phyloP scores from a whole-genome alignment of 192 early-diverging fungal species.

The Dissophora globulifera region DNA sequence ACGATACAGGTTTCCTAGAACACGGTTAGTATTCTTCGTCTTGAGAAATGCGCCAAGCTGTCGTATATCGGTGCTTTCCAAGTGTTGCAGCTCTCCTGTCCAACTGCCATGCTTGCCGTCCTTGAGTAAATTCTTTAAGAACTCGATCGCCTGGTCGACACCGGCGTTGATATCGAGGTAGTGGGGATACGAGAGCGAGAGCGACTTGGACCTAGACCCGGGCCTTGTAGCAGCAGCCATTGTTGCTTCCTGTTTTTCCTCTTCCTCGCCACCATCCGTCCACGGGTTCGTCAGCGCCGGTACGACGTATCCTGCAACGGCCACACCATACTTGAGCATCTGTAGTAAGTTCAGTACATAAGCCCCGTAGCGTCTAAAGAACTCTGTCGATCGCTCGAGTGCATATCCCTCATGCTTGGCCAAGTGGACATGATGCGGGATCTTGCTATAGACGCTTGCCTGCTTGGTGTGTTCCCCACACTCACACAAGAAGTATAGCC shows the following conservation, averaged over 20 bases:
- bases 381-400: slow-evolving; percentile 19
- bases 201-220: too few relatives aligned
- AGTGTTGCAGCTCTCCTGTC: neutral
- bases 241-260: neutral
- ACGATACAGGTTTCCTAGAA: slow-evolving; percentile 29
- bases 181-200: neutral
- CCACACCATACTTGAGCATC: slow-evolving; percentile 33
- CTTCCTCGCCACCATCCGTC: neutral
- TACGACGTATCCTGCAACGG: slow-evolving; percentile 15
- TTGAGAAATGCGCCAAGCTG: slow-evolving; percentile 11
- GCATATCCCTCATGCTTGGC: slow-evolving; percentile 32
- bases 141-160: slow-evolving; percentile 4
- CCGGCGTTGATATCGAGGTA: neutral
- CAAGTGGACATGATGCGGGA: slow-evolving; percentile 30
- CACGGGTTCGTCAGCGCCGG: slow-evolving; percentile 1
- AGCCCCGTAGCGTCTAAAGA: slow-evolving; percentile 19
- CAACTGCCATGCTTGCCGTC: too few relatives aligned
- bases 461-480: slow-evolving; percentile 21
- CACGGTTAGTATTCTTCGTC: neutral
- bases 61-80: slow-evolving; percentile 15
- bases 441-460: neutral
- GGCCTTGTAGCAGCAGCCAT: too few relatives aligned
- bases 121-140: neutral
- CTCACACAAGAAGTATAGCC: slow-evolving; percentile 27
- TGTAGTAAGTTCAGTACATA: slow-evolving; percentile 21